Percentiles rank a stretch among this genome's conserved stretches.
Conservation (phyloP, 176 grass and related monocot species). For the Phoenix roebelenii region DNA sequence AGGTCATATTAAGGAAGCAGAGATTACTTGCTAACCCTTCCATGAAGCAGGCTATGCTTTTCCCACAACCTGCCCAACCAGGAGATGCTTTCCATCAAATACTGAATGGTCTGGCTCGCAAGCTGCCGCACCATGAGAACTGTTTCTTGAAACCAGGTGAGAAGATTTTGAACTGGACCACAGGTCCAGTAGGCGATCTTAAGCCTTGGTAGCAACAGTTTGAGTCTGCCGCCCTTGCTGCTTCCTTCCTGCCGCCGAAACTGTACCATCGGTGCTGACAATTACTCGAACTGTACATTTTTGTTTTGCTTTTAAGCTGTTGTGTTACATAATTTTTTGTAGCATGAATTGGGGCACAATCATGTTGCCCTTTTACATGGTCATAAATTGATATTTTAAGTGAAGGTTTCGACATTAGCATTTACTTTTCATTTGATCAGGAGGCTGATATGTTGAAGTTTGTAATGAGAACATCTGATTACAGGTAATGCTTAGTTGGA, state of each 20-base stretch:
- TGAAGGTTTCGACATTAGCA: no score
- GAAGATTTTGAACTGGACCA: slow-evolving; percentile 73
- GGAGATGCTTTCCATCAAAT: slow-evolving; percentile 95
- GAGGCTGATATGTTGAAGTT: no score
- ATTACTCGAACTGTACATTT: neutral
- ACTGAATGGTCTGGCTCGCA: slow-evolving; percentile 81
- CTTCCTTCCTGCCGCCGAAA: neutral
- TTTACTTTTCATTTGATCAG: no score
- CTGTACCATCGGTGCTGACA: neutral
- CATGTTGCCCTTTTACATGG: no score
- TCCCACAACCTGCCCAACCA: slow-evolving; percentile 71
- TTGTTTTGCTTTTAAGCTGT: neutral
- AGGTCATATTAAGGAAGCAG: slow-evolving; percentile 88
- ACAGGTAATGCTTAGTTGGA: no score
- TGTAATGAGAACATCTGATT: no score
- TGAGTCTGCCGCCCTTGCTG: neutral
- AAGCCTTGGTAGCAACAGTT: slow-evolving; percentile 56
- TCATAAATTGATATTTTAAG: no score
- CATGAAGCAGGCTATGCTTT: slow-evolving; percentile 89
- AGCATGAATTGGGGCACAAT: neutral
- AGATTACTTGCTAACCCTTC: slow-evolving; percentile 88
- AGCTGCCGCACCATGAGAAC: slow-evolving; percentile 64
- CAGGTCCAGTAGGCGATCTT: slow-evolving; percentile 72
- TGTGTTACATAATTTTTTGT: neutral
- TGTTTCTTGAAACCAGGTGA: slow-evolving; percentile 50